These are phyloP conservation scores for Ajuga chamaepitys DNA, from an alignment of 257 asterid genomes.

Conservation along the genomic window DNA sequence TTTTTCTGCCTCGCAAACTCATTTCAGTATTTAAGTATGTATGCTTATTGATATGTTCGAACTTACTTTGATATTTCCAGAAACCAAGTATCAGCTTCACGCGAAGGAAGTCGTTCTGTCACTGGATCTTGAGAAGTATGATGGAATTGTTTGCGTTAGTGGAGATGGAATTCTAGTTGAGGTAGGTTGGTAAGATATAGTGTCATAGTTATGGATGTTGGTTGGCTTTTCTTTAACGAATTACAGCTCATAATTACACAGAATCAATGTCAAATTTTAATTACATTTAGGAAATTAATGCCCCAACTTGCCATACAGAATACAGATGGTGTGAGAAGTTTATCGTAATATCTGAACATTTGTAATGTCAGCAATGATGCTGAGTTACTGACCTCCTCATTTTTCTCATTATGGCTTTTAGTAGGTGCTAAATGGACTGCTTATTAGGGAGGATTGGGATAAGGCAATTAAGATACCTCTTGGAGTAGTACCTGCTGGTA, in stretches of 20 bases:
- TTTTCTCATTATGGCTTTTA: conserved; percentile 29
- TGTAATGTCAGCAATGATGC: background rate
- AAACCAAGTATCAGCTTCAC: conserved; percentile 66
- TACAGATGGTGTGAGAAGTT: background rate
- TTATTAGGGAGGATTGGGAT: conserved; percentile 79
- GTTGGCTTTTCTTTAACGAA: background rate
- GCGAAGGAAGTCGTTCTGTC: conserved; percentile 75
- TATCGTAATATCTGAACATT: background rate
- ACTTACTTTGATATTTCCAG: conserved; percentile 31
- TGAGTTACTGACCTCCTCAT: conserved; percentile 20
- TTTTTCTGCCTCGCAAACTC: background rate
- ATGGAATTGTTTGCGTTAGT: conserved; percentile 89
- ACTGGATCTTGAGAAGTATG: conserved; percentile 58
- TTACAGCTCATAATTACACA: background rate
- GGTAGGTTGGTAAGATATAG: conserved; percentile 41
- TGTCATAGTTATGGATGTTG: background rate
- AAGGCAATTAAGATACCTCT: conserved; percentile 72
- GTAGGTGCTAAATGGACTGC: conserved; percentile 96
- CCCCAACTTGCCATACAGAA: background rate
- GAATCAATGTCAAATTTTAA: background rate
- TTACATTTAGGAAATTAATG: background rate
- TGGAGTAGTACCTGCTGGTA: conserved; percentile 95
- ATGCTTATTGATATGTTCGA: conserved; percentile 6
- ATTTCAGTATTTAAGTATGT: background rate
- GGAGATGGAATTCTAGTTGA: conserved; percentile 95